phyloP scores from a whole-genome alignment of 495 filamentous ascomycete species.

The Penicillium egyptiacum region DNA sequence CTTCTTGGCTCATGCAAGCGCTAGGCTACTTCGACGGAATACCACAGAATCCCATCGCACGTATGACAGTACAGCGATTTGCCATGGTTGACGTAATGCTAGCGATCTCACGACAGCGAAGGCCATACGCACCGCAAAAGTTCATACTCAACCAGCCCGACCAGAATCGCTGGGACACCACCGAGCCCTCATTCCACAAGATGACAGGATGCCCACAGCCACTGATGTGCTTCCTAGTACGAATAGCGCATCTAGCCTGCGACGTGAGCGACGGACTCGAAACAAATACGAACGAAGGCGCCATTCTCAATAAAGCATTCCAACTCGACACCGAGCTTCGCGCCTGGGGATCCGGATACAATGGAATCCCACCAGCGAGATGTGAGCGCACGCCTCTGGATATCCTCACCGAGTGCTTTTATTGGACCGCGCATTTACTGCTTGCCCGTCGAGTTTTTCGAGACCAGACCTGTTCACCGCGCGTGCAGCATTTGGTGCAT shows the following conservation, averaged over 20 bases:
- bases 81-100: constrained; percentile 35
- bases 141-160: constrained; percentile 27
- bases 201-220: constrained; percentile 35
- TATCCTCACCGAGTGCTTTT: constrained; percentile 34
- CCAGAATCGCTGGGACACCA: constrained; percentile 23
- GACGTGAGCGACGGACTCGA: constrained; percentile 22
- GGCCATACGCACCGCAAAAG: constrained; percentile 23
- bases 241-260: constrained; percentile 29
- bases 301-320: constrained; percentile 18
- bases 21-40: constrained; percentile 20
- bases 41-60: constrained; percentile 18
- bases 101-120: constrained; percentile 30
- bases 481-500: constrained; percentile 28
- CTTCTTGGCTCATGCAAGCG: constrained; percentile 29
- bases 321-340: constrained; percentile 27
- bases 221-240: constrained; percentile 29
- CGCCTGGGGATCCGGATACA: constrained; percentile 18
- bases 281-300: not conserved
- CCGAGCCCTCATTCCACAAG: constrained; percentile 32
- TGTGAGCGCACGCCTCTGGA: constrained; percentile 18
- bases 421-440: constrained; percentile 32
- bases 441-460: constrained; percentile 31
- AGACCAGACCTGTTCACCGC: constrained; percentile 23
- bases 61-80: constrained; percentile 28
- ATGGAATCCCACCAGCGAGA: not conserved